A percentile compares a stretch with the other conserved stretches of the same genome.
Conservation (phyloP, 257 asterid species). For the Nicotiana noctiflora region DNA sequence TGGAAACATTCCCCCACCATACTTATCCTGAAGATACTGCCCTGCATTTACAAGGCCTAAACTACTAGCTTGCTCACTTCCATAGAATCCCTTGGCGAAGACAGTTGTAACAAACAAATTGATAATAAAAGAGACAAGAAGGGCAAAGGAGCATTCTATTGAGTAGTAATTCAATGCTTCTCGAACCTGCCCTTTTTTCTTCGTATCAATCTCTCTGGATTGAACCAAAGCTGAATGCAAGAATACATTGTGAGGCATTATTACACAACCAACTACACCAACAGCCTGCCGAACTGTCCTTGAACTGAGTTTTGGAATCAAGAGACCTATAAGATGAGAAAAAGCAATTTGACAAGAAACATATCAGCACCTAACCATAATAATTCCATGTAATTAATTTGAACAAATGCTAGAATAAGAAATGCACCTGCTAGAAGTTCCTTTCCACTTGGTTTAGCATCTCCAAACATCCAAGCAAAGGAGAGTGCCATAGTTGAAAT, state of each 20-base stretch:
- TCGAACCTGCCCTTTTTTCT: conserved; percentile 71
- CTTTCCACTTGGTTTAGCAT: conserved; percentile 64
- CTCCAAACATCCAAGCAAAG: conserved; percentile 99
- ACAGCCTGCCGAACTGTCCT: conserved; percentile 94
- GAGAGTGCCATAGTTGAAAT: conserved; percentile 87
- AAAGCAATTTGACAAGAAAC: not conserved
- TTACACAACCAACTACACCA: conserved; percentile 97
- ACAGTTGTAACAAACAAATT: conserved; percentile 85
- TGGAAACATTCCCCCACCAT: conserved; percentile 91
- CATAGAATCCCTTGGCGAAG: conserved; percentile 89
- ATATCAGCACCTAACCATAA: not conserved
- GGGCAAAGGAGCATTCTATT: conserved; percentile 84
- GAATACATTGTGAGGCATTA: conserved; percentile 98
- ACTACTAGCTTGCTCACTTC: conserved; percentile 63
- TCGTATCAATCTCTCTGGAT: conserved; percentile 72
- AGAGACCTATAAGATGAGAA: conserved; percentile 45
- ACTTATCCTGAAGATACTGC: conserved; percentile 79
- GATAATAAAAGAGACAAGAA: conserved; percentile 80
- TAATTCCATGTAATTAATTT: not conserved
- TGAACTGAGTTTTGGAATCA: conserved; percentile 86
- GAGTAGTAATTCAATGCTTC: conserved; percentile 83
- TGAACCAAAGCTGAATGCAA: conserved; percentile 95
- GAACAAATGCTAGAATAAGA: not conserved
- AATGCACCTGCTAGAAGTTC: conserved; percentile 69
- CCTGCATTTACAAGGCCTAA: conserved; percentile 96